Evolutionary conservation across 164 flowering plant species (phyloP).

Genomic region (Cinnamomum micranthum): DNA sequence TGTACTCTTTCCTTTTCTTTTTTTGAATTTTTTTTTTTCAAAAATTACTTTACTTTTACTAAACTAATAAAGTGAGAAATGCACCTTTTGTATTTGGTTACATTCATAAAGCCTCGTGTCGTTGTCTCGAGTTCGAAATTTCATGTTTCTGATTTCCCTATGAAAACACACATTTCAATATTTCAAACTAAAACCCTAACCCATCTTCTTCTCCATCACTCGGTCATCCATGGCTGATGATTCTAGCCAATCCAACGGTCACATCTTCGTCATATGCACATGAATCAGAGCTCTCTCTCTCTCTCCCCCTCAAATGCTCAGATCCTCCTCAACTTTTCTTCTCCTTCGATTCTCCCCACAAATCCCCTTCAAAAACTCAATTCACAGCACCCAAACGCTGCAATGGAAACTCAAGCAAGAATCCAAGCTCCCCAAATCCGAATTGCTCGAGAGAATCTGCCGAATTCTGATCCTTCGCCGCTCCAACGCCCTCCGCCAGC

Average conservation of each 20-base stretch:
- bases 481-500: constrained; percentile 30
- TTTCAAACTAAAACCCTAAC: too few species aligned
- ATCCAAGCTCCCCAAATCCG: constrained; percentile 34
- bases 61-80: too few species aligned
- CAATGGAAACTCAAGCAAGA: constrained; percentile 49
- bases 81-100: too few species aligned
- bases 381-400: constrained; percentile 35
- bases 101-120: too few species aligned
- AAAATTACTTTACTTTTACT: too few species aligned
- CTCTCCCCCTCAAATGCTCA: constrained; percentile 21
- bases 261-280: background rate
- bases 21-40: too few species aligned
- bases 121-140: too few species aligned
- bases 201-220: background rate
- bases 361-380: constrained; percentile 7
- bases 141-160: too few species aligned
- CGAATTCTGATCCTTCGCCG: constrained; percentile 60
- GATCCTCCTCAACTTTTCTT: constrained; percentile 11
- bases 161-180: too few species aligned
- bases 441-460: constrained; percentile 50
- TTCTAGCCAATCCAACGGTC: constrained; percentile 5
- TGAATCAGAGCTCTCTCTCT: constrained; percentile 4
- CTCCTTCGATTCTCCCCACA: background rate
- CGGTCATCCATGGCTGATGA: constrained; percentile 3
- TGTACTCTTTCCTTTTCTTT: too few species aligned